phyloP scores from a whole-genome alignment of 2,329 filamentous ascomycete species.

The Pseudogymnoascus sp. region DNA sequence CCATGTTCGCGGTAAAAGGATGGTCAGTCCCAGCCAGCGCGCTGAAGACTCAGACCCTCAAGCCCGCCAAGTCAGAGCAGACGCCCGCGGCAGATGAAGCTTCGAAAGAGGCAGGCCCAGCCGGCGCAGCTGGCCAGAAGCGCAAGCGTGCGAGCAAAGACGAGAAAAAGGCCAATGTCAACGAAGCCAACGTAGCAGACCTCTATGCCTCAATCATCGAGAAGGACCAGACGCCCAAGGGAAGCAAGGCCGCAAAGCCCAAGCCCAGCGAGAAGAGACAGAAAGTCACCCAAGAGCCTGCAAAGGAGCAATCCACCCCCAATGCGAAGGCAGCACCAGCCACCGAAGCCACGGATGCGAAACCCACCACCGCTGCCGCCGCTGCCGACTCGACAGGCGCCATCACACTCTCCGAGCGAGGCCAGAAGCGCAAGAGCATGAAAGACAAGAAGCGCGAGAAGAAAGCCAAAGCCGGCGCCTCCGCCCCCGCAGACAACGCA shows the following conservation, averaged over 20 bases:
- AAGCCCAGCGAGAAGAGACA: constrained; percentile 20
- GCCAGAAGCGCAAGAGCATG: constrained; percentile 23
- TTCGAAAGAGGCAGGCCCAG: constrained; percentile 26
- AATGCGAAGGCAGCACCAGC: constrained; percentile 11
- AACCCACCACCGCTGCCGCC: constrained; percentile 22
- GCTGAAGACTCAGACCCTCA: constrained; percentile 57
- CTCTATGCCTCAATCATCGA: constrained; percentile 77
- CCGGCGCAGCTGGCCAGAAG: constrained; percentile 37
- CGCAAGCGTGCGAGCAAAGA: constrained; percentile 41
- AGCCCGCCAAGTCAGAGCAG: constrained; percentile 12
- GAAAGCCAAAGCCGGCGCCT: constrained; percentile 16
- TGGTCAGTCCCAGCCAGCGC: constrained; percentile 72
- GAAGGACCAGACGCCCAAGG: constrained; percentile 41
- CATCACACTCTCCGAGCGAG: constrained; percentile 15
- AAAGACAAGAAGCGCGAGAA: constrained; percentile 32
- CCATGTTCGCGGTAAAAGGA: constrained; percentile 88
- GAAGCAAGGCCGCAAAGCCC: constrained; percentile 25
- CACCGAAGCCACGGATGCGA: constrained; percentile 20
- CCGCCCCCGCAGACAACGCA: constrained; percentile 11
- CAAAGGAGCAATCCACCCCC: constrained; percentile 21
- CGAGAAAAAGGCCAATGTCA: constrained; percentile 50
- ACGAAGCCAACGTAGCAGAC: constrained; percentile 62
- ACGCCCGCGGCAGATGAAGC: constrained; percentile 22
- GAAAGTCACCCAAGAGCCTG: constrained; percentile 19
- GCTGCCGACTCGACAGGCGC: constrained; percentile 12